phyloP scores from a whole-genome alignment of 2,329 filamentous ascomycete species.

The Thelonectria discophora region DNA sequence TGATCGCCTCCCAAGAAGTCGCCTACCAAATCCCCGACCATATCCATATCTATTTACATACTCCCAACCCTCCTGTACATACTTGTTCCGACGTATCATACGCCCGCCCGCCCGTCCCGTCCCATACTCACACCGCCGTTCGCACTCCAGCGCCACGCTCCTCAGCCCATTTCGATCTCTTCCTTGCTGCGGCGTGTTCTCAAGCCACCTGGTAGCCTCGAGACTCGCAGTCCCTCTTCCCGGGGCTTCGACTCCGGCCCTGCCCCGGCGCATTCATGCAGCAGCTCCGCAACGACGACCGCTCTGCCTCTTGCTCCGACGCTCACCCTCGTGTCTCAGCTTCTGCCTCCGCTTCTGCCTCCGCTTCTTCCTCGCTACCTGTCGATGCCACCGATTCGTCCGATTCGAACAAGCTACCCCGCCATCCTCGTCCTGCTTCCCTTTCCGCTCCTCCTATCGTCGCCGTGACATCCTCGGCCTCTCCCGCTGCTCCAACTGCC shows the following conservation, averaged over 20 bases:
- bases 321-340: constrained; percentile 28
- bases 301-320: constrained; percentile 33
- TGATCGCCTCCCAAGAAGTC: not conserved
- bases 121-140: constrained; percentile 17
- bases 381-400: constrained; percentile 28
- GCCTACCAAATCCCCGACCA: constrained; percentile 14
- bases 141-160: constrained; percentile 25
- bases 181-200: constrained; percentile 37
- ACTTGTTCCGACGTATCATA: not conserved
- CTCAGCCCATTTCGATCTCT: constrained; percentile 43
- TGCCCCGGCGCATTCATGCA: constrained; percentile 46
- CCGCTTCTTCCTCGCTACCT: constrained; percentile 22
- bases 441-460: constrained; percentile 14
- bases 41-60: constrained; percentile 10
- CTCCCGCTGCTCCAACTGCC: not conserved
- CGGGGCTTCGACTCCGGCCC: constrained; percentile 41
- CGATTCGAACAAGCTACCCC: constrained; percentile 25
- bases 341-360: constrained; percentile 13
- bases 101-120: not conserved
- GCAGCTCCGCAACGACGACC: constrained; percentile 33
- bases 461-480: constrained; percentile 4
- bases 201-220: constrained; percentile 38
- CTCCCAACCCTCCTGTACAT: constrained; percentile 16
- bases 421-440: constrained; percentile 21
- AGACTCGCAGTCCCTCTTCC: constrained; percentile 39